A percentile compares a stretch with the other conserved stretches of the same genome.
Evolutionary conservation across 805 yeast species (phyloP).

Genomic region (Teunomyces funiuensis): DNA sequence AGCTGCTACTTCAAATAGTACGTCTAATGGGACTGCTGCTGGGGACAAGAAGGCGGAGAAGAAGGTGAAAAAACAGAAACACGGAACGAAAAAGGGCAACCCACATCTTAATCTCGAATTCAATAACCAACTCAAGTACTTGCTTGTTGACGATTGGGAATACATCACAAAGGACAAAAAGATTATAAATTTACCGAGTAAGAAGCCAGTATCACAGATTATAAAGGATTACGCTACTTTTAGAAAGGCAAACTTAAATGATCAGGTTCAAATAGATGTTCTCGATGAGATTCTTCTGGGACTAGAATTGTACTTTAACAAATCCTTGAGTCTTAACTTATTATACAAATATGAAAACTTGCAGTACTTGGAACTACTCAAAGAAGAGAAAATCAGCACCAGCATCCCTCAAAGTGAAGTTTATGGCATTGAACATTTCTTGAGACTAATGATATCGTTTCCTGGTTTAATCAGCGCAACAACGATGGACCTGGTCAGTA

Average conservation of each 20-base stretch:
- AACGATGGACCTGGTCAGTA: constrained; percentile 74
- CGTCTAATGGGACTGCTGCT: not conserved
- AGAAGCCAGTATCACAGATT: constrained; percentile 52
- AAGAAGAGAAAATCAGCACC: constrained; percentile 34
- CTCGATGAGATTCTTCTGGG: constrained; percentile 72
- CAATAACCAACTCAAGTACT: constrained; percentile 64
- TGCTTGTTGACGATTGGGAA: constrained; percentile 94
- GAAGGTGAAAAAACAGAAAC: constrained; percentile 5
- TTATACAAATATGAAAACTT: constrained; percentile 76
- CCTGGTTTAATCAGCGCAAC: constrained; percentile 84
- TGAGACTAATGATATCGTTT: constrained; percentile 71
- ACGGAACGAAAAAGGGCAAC: constrained; percentile 12
- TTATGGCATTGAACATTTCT: constrained; percentile 81
- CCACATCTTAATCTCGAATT: constrained; percentile 65
- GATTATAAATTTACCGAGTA: constrained; percentile 64
- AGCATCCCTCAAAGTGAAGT: constrained; percentile 9
- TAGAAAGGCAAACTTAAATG: constrained; percentile 15
- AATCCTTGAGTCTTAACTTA: constrained; percentile 64
- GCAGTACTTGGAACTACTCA: constrained; percentile 59
- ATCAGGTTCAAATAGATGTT: constrained; percentile 23
- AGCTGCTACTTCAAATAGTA: constrained; percentile 6
- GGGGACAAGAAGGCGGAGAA: not conserved
- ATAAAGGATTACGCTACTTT: constrained; percentile 50
- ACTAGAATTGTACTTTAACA: constrained; percentile 69
- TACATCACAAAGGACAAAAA: constrained; percentile 76